Percentiles rank a stretch among this genome's conserved stretches.
These are phyloP conservation scores for Hygrophorus russula DNA, from an alignment of 768 basidiomycete species.

Conservation along the genomic window DNA sequence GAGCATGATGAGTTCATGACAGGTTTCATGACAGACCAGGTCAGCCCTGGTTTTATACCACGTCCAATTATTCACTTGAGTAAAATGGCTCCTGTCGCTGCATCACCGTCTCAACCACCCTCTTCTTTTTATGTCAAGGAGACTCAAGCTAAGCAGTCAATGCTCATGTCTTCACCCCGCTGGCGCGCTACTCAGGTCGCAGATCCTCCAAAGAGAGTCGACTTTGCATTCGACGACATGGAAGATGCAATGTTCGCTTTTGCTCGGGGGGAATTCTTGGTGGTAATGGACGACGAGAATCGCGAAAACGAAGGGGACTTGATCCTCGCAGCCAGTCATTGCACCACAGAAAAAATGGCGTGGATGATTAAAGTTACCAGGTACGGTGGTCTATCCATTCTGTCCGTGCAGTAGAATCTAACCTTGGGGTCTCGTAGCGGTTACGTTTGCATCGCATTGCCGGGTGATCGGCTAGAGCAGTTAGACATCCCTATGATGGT, in stretches of 20 bases:
- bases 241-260: constrained; percentile 73
- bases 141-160: background rate
- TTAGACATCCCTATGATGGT: constrained; percentile 93
- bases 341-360: constrained; percentile 96
- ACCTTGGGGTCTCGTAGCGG: constrained; percentile 45
- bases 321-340: constrained; percentile 73
- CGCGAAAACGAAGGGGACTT: constrained; percentile 98
- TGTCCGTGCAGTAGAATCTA: too few relatives aligned
- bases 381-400: constrained; percentile 24
- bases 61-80: background rate
- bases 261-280: constrained; percentile 75
- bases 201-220: constrained; percentile 12
- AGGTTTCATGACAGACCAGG: too few relatives aligned
- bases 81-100: constrained; percentile 22
- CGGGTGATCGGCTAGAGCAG: constrained; percentile 59
- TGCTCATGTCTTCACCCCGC: constrained; percentile 1
- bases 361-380: constrained; percentile 98
- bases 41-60: background rate
- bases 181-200: constrained; percentile 26
- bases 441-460: constrained; percentile 85
- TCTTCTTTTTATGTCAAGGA: background rate
- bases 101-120: constrained; percentile 2
- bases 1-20: too few relatives aligned
- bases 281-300: constrained; percentile 95
- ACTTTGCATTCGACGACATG: constrained; percentile 72